Conservation (phyloP, 768 basidiomycete species). For the Phlebiopsis flavidoalba region DNA sequence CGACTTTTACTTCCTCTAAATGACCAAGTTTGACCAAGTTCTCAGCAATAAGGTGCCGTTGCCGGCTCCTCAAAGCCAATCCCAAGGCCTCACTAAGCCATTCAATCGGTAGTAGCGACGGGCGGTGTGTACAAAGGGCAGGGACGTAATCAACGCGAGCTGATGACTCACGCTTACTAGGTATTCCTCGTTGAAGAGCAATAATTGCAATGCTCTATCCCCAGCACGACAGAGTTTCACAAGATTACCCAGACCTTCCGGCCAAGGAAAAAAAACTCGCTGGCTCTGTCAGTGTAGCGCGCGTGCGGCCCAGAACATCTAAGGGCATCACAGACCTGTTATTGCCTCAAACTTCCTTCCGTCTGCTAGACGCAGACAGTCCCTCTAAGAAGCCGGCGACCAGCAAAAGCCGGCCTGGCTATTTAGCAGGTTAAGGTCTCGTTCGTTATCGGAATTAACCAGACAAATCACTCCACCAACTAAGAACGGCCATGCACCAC, state of each 20-base stretch:
- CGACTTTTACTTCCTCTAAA: conserved; percentile 84
- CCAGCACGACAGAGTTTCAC: conserved; percentile 78
- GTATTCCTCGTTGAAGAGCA: conserved; percentile 90
- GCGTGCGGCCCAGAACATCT: conserved; percentile 87
- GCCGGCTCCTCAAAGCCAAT: conserved; percentile 62
- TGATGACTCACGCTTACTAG: conserved; percentile 87
- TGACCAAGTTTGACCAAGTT: conserved; percentile 74
- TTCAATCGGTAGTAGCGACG: conserved; percentile 90
- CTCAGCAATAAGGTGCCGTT: conserved; percentile 45
- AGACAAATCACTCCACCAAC: conserved; percentile 94
- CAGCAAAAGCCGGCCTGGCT: conserved; percentile 69
- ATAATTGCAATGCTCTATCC: conserved; percentile 91
- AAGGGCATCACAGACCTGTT: conserved; percentile 90
- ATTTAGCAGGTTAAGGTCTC: conserved; percentile 94
- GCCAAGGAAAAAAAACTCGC: conserved; percentile 75
- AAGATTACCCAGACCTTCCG: conserved; percentile 76
- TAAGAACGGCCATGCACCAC: conserved; percentile 89
- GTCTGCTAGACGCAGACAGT: conserved; percentile 76
- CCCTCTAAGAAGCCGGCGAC: conserved; percentile 81
- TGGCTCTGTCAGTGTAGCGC: conserved; percentile 88
- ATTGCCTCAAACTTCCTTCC: conserved; percentile 89
- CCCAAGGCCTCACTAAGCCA: conserved; percentile 85
- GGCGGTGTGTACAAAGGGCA: conserved; percentile 90
- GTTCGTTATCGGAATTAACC: conserved; percentile 95
- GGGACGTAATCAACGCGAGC: conserved; percentile 87